A percentile compares a stretch with the other conserved stretches of the same genome.
phyloP scores from a whole-genome alignment of 1,284 basidiomycete genomes.

The Nidula niveotomentosa region DNA sequence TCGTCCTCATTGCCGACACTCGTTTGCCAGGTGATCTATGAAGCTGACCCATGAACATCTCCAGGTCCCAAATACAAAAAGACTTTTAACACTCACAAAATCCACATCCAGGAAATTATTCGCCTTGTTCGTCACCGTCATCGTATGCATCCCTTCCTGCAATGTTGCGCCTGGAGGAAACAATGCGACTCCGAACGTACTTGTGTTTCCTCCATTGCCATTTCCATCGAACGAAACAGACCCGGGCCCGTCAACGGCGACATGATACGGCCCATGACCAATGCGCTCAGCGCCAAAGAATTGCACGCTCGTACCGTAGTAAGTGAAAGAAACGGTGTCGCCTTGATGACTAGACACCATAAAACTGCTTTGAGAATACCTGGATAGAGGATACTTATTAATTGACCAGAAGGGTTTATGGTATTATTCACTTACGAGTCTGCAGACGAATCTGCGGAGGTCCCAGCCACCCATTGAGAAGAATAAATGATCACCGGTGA shows the following conservation, averaged over 20 bases:
- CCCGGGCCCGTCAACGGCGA: conserved; percentile 8
- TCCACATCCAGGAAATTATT: conserved; percentile 1
- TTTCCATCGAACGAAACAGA: conserved; percentile 2
- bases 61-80: not conserved
- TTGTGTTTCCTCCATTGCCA: conserved; percentile 2
- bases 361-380: conserved; percentile 18
- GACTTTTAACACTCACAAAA: not conserved
- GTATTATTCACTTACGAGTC: conserved; percentile 10
- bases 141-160: conserved; percentile 5
- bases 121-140: conserved; percentile 3
- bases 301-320: conserved; percentile 14
- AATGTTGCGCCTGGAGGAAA: conserved; percentile 2
- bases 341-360: conserved; percentile 10
- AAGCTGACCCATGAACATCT: not conserved
- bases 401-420: not conserved
- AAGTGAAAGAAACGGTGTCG: conserved; percentile 10
- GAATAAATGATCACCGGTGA: conserved; percentile 15
- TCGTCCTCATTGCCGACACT: not conserved
- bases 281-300: conserved; percentile 16
- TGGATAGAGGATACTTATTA: conserved; percentile 1
- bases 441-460: conserved; percentile 7
- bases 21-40: not conserved
- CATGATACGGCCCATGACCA: conserved; percentile 15
- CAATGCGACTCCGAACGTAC: conserved; percentile 8
- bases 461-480: conserved; percentile 13